A percentile compares a stretch with the other conserved stretches of the same genome.
Conservation (phyloP, 441 rosid species). For the Manihot esculenta region DNA sequence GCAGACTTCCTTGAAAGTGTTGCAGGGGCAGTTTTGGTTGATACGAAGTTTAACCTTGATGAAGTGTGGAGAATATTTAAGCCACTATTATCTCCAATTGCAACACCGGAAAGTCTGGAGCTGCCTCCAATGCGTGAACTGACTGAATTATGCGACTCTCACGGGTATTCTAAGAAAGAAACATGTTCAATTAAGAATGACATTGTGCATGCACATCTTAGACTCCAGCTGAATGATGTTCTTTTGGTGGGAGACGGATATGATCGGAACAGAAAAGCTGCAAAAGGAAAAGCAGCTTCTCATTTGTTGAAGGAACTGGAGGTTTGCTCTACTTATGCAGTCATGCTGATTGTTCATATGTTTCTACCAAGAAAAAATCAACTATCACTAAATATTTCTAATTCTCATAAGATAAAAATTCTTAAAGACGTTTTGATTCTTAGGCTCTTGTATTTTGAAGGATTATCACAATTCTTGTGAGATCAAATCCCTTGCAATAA, state of each 20-base stretch:
- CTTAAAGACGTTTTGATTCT: not conserved
- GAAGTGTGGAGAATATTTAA: conserved; percentile 77
- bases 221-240: conserved; percentile 60
- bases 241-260: conserved; percentile 65
- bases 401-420: not conserved
- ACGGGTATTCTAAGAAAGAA: conserved; percentile 61
- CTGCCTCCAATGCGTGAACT: conserved; percentile 80
- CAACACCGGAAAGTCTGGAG: conserved; percentile 79
- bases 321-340: conserved; percentile 41
- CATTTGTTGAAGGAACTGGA: conserved; percentile 70
- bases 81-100: conserved; percentile 82
- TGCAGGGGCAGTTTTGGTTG: conserved; percentile 79
- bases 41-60: conserved; percentile 64
- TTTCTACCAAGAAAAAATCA: not conserved
- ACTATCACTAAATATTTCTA: not conserved
- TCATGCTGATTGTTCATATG: conserved; percentile 9
- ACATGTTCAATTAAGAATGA: conserved; percentile 48
- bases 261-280: conserved; percentile 60
- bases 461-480: not conserved
- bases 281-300: conserved; percentile 84
- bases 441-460: not conserved
- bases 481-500: too few species aligned
- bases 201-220: conserved; percentile 55
- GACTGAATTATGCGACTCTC: conserved; percentile 73
- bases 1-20: conserved; percentile 95